These are phyloP conservation scores for Teunomyces gatunensis DNA, from an alignment of 805 yeast genomes.

Conservation along the genomic window DNA sequence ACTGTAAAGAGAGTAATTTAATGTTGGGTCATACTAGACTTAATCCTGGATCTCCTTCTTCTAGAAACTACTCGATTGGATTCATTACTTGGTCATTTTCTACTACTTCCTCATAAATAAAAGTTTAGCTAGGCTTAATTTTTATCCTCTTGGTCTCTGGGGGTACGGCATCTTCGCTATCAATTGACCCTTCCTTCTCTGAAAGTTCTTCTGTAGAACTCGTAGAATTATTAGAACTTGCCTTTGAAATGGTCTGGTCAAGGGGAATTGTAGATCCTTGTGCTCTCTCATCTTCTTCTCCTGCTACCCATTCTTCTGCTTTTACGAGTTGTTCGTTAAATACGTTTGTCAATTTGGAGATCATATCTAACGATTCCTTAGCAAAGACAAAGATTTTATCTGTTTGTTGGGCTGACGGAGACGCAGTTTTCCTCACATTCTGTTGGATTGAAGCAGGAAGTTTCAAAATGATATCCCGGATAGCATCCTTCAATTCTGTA, in stretches of 20 bases:
- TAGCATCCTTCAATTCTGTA: slow-evolving; percentile 55
- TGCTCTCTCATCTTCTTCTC: slow-evolving; percentile 23
- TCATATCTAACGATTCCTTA: slow-evolving; percentile 85
- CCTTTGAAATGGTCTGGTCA: not conserved
- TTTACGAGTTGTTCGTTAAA: slow-evolving; percentile 81
- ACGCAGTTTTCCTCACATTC: slow-evolving; percentile 4
- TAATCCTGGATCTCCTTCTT: too few relatives aligned
- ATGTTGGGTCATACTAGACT: not conserved
- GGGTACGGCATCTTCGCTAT: not conserved
- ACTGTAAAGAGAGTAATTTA: not conserved
- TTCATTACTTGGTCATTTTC: not conserved
- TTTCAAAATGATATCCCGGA: slow-evolving; percentile 71
- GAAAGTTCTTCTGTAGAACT: slow-evolving; percentile 2
- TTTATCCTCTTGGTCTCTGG: slow-evolving; percentile 8
- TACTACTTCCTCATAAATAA: slow-evolving; percentile 1
- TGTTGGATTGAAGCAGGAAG: slow-evolving; percentile 74
- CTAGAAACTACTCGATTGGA: not conserved
- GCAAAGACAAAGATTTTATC: slow-evolving; percentile 79
- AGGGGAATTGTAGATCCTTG: not conserved
- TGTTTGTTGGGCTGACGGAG: slow-evolving; percentile 17
- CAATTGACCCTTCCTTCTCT: not conserved
- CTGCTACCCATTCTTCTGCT: slow-evolving; percentile 80
- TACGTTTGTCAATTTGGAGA: slow-evolving; percentile 74
- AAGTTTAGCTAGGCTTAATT: slow-evolving; percentile 1
- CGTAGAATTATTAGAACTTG: not conserved